These are phyloP conservation scores for Apiotrichum siamense DNA, from an alignment of 1,284 basidiomycete species.

Conservation along the genomic window DNA sequence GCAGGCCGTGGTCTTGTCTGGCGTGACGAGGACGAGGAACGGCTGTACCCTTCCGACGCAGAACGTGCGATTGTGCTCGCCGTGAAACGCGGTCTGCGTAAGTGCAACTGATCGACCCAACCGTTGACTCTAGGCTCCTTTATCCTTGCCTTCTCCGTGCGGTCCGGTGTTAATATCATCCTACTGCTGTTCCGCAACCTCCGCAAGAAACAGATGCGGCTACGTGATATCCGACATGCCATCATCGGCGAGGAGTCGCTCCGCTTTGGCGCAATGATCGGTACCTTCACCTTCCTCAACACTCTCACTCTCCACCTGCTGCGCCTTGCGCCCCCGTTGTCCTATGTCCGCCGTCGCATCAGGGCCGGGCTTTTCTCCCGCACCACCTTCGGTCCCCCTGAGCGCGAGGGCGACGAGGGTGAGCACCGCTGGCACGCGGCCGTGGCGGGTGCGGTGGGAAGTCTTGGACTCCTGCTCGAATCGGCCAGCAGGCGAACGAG, in stretches of 20 bases:
- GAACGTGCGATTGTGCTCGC: slow-evolving; percentile 71
- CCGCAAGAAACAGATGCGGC: slow-evolving; percentile 52
- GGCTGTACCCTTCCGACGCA: slow-evolving; percentile 60
- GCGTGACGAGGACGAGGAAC: slow-evolving; percentile 71
- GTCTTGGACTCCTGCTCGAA: slow-evolving; percentile 77
- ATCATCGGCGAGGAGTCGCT: slow-evolving; percentile 72
- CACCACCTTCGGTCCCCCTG: slow-evolving; percentile 41
- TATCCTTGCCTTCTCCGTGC: slow-evolving; percentile 66
- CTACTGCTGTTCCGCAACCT: slow-evolving; percentile 63
- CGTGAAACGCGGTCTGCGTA: slow-evolving; percentile 64
- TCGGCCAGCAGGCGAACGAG: slow-evolving; percentile 60
- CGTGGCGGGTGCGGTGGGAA: slow-evolving; percentile 71
- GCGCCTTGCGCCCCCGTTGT: slow-evolving; percentile 63
- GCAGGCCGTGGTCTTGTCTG: slow-evolving; percentile 57
- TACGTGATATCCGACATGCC: slow-evolving; percentile 63
- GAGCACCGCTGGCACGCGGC: slow-evolving; percentile 75
- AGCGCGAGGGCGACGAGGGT: slow-evolving; percentile 54
- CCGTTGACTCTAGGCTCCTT: slow-evolving; percentile 59
- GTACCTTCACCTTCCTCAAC: slow-evolving; percentile 67
- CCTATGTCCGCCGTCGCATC: slow-evolving; percentile 45
- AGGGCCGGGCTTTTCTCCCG: slow-evolving; percentile 24
- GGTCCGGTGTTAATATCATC: slow-evolving; percentile 72
- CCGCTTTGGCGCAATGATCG: slow-evolving; percentile 78
- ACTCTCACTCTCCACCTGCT: slow-evolving; percentile 76
- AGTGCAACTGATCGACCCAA: slow-evolving; percentile 43